Conservation (phyloP, 352 stramenopile genomes). For the Globisporangium ultimum region DNA sequence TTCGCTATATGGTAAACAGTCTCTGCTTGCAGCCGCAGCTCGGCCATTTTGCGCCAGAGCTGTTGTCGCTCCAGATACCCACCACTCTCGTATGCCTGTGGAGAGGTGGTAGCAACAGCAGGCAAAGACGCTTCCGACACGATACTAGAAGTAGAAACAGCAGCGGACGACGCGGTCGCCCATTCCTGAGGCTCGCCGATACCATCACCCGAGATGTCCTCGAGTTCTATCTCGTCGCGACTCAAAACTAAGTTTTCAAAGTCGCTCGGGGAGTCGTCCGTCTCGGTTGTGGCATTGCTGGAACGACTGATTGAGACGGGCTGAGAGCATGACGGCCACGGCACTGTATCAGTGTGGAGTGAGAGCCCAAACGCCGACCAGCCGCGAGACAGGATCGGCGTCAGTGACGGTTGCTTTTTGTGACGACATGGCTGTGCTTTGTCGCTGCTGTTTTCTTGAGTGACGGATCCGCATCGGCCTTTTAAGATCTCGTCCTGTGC, state of each 20-base stretch:
- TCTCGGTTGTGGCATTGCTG: background rate
- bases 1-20: conserved; percentile 56
- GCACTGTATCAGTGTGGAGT: too few relatives aligned
- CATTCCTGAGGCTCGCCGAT: background rate
- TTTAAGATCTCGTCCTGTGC: conserved; percentile 18
- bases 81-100: background rate
- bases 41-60: conserved; percentile 48
- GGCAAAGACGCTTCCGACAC: too few relatives aligned
- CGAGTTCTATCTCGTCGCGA: background rate
- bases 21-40: conserved; percentile 52
- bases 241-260: too few relatives aligned
- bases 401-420: too few relatives aligned
- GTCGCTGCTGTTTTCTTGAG: background rate
- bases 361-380: too few relatives aligned
- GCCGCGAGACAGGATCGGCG: too few relatives aligned
- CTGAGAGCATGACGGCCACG: too few relatives aligned
- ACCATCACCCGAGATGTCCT: background rate
- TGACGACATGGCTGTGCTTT: too few relatives aligned
- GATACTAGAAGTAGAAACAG: too few relatives aligned
- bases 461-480: conserved; percentile 4
- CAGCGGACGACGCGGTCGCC: too few relatives aligned
- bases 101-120: too few relatives aligned
- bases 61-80: conserved; percentile 12
- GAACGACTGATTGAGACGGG: too few relatives aligned
- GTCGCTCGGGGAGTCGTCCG: conserved; percentile 1